Base-by-base conservation (phyloP, 345 rosid species). In the Populus simonii region DNA sequence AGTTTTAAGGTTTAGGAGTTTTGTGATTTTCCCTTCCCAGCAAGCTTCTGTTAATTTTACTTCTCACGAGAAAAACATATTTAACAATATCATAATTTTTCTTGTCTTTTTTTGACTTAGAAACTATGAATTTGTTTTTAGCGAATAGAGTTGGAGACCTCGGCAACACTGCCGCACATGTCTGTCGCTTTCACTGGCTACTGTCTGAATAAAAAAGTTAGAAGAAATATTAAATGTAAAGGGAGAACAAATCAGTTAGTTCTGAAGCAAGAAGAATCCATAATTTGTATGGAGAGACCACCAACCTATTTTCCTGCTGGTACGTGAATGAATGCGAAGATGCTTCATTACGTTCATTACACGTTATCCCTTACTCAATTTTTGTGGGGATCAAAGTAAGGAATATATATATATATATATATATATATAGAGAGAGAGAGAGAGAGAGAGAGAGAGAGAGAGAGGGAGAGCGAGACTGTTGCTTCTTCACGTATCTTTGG, bases 151-250 rank as follows among this genome's bases (percentile, higher is more conserved):
- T n/a, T 22, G 61, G 47, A 31, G 36, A 23, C 1, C 15, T 57
- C 12, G 11, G 49, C 66, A 41, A 13, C n/a, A 65, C 66, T 10
- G 72, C 62, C 47, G 81, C 91, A 87, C 91, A 85, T 85, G 91
- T 53, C 82, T 78, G 84, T 82, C 89, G 78, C 85, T 74, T 65
- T 87, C 89, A 22, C 63, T 29, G 63, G 36, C 85, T 66, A 67
- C 22, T 17, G 31, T 80, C 16, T 53, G 47, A 83, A 76, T 75
- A 39, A 49, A 62, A 74, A 75, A 49, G 10, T 13, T 3, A 18
- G 22, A 49, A 15, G 20, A 15, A 49, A 15, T 49, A 49, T 49
- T 49, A 49, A 33, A 17, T 49, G 20, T 5, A 9, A 55, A 25
- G 3, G 7, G n/a, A 33, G 20, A 7, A 47, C 5, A 11, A 66